Conservation (phyloP, 768 basidiomycete species). For the Asterophora parasitica region DNA sequence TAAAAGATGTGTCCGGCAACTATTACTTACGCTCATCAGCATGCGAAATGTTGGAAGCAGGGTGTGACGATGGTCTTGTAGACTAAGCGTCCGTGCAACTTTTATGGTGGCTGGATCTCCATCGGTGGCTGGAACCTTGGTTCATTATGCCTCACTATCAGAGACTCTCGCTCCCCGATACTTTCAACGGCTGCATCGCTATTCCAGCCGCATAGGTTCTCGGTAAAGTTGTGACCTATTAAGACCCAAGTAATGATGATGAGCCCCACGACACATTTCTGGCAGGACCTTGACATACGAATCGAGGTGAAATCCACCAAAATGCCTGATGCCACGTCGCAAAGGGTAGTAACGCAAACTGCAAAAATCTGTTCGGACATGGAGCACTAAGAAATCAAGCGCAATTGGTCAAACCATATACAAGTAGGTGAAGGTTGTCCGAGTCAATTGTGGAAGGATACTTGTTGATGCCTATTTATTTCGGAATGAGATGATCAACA, state of each 20-base stretch:
- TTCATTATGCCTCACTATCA: constrained; percentile 22
- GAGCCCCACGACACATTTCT: too few relatives aligned
- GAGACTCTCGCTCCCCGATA: constrained; percentile 23
- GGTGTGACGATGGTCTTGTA: too few relatives aligned
- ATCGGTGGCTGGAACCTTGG: constrained; percentile 25
- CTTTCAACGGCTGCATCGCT: constrained; percentile 8
- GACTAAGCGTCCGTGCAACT: too few relatives aligned
- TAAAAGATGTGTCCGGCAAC: too few relatives aligned
- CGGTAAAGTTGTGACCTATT: constrained; percentile 33
- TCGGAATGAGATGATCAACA: constrained; percentile 5
- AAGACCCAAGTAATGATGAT: not conserved
- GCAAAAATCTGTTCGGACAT: constrained; percentile 28
- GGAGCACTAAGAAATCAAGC: not conserved
- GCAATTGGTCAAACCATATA: not conserved
- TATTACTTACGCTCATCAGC: too few relatives aligned
- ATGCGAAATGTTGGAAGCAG: too few relatives aligned
- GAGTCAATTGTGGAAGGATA: too few relatives aligned
- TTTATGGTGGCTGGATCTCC: constrained; percentile 15
- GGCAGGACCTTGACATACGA: constrained; percentile 23
- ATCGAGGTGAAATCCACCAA: constrained; percentile 35
- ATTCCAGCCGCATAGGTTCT: constrained; percentile 24
- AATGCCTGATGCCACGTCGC: constrained; percentile 32
- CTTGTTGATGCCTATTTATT: constrained; percentile 4
- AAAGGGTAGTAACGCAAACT: constrained; percentile 26
- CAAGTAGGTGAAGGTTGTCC: too few relatives aligned